Evolutionary conservation across 345 rosid genomes (phyloP), one percentile per base, ranked within the genome.

Genomic region (Arabis alpina): DNA sequence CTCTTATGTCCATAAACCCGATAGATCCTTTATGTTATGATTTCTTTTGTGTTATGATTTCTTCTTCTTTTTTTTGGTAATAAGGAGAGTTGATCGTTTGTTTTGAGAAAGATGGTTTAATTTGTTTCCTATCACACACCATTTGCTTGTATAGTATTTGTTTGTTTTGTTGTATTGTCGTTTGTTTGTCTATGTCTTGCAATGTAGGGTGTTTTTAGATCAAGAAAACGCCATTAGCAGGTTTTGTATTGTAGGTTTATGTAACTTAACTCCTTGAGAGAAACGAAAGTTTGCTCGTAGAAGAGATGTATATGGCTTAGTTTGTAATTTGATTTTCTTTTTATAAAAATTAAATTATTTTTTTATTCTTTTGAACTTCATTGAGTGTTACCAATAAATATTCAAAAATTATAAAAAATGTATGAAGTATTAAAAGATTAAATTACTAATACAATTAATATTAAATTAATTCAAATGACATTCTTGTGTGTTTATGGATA

Each of bases 121-220:
- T 30, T 61, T 45, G 62, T 44, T 58, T 70, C 37, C 27, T 49
- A 48, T 50, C 49, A 25, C 65, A 57, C 32, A 28, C 44, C 57
- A 37, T 60, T 72, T 64, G 76, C 52, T 72, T 72, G 70, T 72
- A 72, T 65, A 73, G 77, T 73, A 50, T 25, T 45, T 50, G 77
- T 64, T 70, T 61, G 60, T 59, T 60, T 62, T 37, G 44, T 51
- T 49, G 54, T 50, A 19, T 58, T 43, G 44, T 66, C 32, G 24
- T 37, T 34, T 56, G 71, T 15, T 48, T 56, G 44, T 47, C 41
- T 32, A 42, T 61, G 50, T 43, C 59, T 66, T 25, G 25, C 15
- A 66, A 42, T 59, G 72, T 66, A 56, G 60, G 77, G 32, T 57
- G 47, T 65, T 30, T 65, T 42, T 41, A 72, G 45, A 51, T 27